Evolutionary conservation across 78 protist genomes (phyloP).

Genomic region (Dictyostelium capitatum): DNA sequence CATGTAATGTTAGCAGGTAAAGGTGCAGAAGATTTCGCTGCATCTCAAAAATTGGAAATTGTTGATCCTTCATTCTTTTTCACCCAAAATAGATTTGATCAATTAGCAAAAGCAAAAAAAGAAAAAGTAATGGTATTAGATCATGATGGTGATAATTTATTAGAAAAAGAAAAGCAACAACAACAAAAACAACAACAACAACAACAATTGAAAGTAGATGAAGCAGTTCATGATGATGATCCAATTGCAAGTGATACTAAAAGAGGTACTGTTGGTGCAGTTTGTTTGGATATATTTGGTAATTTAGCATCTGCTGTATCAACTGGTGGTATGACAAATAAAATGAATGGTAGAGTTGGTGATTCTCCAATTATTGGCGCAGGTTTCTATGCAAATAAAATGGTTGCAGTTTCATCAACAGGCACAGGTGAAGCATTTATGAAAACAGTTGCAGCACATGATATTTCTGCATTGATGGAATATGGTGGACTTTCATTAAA

Average conservation of each 20-base stretch:
- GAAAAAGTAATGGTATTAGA: conserved; percentile 1
- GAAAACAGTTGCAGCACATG: conserved; percentile 51
- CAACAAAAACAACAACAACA: background rate
- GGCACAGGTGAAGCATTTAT: conserved; percentile 84
- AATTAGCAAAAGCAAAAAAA: conserved; percentile 22
- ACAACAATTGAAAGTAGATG: background rate
- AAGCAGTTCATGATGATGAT: background rate
- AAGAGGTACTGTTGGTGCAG: conserved; percentile 87
- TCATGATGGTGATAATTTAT: conserved; percentile 42
- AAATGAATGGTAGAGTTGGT: conserved; percentile 86
- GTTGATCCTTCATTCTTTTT: conserved; percentile 64
- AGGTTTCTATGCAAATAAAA: conserved; percentile 75
- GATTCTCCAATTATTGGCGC: conserved; percentile 89
- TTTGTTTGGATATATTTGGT: conserved; percentile 78
- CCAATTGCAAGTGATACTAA: conserved; percentile 20
- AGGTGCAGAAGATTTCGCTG: conserved; percentile 63
- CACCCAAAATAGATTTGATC: conserved; percentile 40
- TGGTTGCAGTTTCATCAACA: conserved; percentile 77
- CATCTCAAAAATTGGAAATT: conserved; percentile 44
- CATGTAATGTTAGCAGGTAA: conserved; percentile 46
- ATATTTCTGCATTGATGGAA: conserved; percentile 72
- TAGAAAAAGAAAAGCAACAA: conserved; percentile 1
- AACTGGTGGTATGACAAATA: conserved; percentile 90
- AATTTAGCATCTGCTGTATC: conserved; percentile 86
- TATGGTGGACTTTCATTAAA: conserved; percentile 43